Evolutionary conservation across 768 basidiomycete genomes (phyloP).

Genomic region (Chalciporus piperatus): DNA sequence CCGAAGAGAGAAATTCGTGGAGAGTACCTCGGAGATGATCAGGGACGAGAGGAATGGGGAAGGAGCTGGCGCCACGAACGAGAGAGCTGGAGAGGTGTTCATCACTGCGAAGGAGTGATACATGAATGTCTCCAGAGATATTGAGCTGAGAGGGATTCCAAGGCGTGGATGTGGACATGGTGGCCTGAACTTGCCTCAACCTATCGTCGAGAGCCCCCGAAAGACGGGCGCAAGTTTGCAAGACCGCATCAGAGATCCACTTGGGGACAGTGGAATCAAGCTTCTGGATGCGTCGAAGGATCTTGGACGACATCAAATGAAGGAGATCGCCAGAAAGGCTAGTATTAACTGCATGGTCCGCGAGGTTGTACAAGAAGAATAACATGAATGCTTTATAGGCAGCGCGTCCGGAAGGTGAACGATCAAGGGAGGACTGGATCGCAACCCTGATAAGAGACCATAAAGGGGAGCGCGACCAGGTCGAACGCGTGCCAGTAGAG

Average conservation of each 20-base stretch:
- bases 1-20: slow-evolving; percentile 2
- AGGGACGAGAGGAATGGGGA: neutral
- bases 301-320: slow-evolving; percentile 34
- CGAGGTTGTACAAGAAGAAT: slow-evolving; percentile 20
- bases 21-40: neutral
- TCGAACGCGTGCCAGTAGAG: too few species aligned
- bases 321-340: slow-evolving; percentile 31
- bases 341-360: neutral
- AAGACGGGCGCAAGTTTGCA: slow-evolving; percentile 7
- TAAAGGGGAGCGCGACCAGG: slow-evolving; percentile 8
- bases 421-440: slow-evolving; percentile 35
- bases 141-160: slow-evolving; percentile 31
- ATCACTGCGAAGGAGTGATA: slow-evolving; percentile 31
- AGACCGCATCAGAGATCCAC: neutral
- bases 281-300: slow-evolving; percentile 34
- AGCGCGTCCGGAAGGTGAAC: slow-evolving; percentile 4
- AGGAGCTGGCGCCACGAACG: neutral
- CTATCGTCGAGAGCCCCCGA: slow-evolving; percentile 23
- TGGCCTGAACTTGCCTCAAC: slow-evolving; percentile 31
- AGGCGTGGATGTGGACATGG: slow-evolving; percentile 1
- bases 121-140: slow-evolving; percentile 27
- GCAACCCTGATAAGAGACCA: slow-evolving; percentile 48
- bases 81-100: slow-evolving; percentile 23
- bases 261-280: slow-evolving; percentile 14
- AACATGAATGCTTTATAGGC: slow-evolving; percentile 31